These are phyloP conservation scores for Jatropha curcas DNA, from an alignment of 345 rosid species.

Conservation along the genomic window DNA sequence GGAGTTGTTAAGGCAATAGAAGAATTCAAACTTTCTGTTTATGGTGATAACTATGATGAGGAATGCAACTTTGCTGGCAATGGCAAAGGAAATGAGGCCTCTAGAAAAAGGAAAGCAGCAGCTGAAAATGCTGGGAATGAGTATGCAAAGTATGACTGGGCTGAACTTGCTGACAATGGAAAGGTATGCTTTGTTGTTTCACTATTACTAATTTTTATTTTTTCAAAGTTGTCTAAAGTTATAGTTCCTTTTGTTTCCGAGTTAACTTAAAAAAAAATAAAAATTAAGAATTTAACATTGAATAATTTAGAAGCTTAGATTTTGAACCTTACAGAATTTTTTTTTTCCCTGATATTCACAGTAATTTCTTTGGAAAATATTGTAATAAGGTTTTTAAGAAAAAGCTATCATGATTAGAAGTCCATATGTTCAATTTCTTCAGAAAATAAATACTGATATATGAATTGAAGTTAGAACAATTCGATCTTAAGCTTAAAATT, in stretches of 20 bases:
- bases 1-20: conserved; percentile 64
- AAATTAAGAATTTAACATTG: too few relatives aligned
- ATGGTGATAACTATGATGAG: conserved; percentile 64
- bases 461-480: neutral
- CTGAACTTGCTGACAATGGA: conserved; percentile 73
- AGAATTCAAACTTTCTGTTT: conserved; percentile 72
- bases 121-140: conserved; percentile 47
- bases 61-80: conserved; percentile 41
- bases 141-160: conserved; percentile 60
- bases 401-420: neutral
- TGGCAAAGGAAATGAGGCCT: conserved; percentile 47
- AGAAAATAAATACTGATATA: neutral
- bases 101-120: conserved; percentile 67
- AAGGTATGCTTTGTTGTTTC: conserved; percentile 46
- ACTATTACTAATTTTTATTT: neutral
- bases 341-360: neutral
- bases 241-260: too few relatives aligned
- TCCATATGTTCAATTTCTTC: neutral
- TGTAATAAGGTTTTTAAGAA: neutral
- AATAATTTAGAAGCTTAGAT: too few relatives aligned
- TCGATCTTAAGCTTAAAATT: too few relatives aligned
- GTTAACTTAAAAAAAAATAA: too few relatives aligned
- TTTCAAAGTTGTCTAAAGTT: neutral
- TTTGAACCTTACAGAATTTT: neutral
- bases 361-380: neutral